Percentiles rank a stretch among this genome's conserved stretches.
These are phyloP conservation scores for Pyrenochaeta sp. DNA, from an alignment of 2,329 filamentous ascomycete species.

Conservation along the genomic window DNA sequence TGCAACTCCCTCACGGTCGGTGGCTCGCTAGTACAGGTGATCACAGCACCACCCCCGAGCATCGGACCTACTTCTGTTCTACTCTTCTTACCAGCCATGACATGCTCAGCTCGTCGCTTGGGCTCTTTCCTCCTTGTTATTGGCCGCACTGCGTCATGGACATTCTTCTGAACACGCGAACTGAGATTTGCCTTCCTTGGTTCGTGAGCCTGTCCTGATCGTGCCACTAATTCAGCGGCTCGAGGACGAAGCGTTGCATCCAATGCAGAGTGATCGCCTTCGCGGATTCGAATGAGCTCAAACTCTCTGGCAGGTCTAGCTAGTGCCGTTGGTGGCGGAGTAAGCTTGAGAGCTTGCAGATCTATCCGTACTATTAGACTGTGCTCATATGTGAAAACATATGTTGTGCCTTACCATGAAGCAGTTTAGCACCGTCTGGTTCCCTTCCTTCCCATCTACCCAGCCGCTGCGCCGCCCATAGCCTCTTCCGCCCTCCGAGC, in stretches of 20 bases:
- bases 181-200: not conserved
- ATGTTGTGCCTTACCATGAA: conserved; percentile 23
- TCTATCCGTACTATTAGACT: conserved; percentile 19
- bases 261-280: not conserved
- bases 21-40: conserved; percentile 4
- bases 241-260: too few species aligned
- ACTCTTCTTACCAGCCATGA: not conserved
- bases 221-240: too few species aligned
- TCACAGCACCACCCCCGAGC: not conserved
- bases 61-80: not conserved
- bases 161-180: not conserved
- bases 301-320: not conserved
- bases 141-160: not conserved
- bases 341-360: conserved; percentile 15
- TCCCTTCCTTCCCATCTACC: conserved; percentile 34
- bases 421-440: conserved; percentile 30
- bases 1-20: conserved; percentile 33
- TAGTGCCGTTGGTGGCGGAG: not conserved
- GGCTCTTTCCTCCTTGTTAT: not conserved
- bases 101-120: not conserved
- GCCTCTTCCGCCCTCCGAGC: conserved; percentile 26
- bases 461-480: conserved; percentile 33
- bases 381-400: not conserved
- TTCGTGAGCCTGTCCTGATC: not conserved
- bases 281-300: not conserved